Evolutionary conservation across 257 asterid genomes (phyloP).

Genomic region (Solanum bulbocastanum): DNA sequence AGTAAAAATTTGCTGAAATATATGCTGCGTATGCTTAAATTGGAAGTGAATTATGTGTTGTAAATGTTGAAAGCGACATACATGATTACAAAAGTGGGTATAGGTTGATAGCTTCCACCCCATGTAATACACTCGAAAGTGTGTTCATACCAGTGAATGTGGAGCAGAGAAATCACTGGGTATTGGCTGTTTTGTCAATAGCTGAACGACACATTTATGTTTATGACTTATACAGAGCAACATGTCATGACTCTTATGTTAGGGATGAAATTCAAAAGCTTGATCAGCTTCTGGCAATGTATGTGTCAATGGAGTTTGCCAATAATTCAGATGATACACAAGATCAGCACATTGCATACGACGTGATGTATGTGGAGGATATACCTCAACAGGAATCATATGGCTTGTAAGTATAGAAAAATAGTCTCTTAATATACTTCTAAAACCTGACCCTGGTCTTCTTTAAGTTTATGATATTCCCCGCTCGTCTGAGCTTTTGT

Average conservation of each 20-base stretch:
- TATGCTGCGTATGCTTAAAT: not conserved
- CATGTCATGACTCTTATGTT: not conserved
- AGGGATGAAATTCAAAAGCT: not conserved
- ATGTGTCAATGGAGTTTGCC: too few relatives aligned
- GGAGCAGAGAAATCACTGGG: not conserved
- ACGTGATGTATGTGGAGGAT: not conserved
- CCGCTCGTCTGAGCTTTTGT: not conserved
- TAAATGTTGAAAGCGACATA: not conserved
- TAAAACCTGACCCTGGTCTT: too few relatives aligned
- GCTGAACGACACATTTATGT: not conserved
- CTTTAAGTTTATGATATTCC: not conserved
- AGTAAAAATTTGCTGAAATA: not conserved
- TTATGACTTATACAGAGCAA: not conserved
- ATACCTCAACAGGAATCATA: not conserved
- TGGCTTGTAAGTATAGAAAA: not conserved
- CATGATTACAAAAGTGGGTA: not conserved
- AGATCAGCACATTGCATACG: not conserved
- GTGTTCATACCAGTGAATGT: not conserved
- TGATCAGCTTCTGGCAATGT: not conserved
- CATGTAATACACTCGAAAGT: not conserved
- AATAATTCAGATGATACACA: too few relatives aligned
- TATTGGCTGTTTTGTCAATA: not conserved
- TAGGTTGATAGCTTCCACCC: not conserved
- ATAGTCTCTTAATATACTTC: not conserved
- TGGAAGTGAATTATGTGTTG: not conserved